Evolutionary conservation across 2,329 filamentous ascomycete genomes (phyloP).

Genomic region (Fusarium chuoi): DNA sequence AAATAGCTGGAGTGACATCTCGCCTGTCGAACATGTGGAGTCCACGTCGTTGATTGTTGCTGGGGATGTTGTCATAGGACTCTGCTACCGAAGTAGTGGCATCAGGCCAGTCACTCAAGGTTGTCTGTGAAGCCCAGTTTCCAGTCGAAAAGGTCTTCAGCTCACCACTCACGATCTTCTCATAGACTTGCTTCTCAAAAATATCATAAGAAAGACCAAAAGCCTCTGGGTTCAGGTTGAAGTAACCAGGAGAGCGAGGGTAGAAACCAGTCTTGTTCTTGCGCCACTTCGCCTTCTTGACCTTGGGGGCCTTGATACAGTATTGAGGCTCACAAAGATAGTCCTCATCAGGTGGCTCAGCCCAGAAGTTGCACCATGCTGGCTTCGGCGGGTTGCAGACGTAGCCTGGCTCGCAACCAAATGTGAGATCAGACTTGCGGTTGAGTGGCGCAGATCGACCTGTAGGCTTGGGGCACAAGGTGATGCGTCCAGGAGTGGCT

Average conservation of each 20-base stretch:
- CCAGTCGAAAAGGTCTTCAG: conserved; percentile 62
- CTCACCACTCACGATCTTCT: conserved; percentile 50
- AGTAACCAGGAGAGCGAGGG: conserved; percentile 64
- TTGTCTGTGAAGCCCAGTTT: conserved; percentile 64
- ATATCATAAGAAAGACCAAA: conserved; percentile 74
- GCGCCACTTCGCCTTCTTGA: conserved; percentile 54
- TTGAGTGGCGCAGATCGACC: conserved; percentile 48
- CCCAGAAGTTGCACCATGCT: conserved; percentile 62
- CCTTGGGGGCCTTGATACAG: conserved; percentile 57
- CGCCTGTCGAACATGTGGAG: conserved; percentile 52
- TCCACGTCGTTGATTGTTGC: conserved; percentile 30
- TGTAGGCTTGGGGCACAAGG: conserved; percentile 58
- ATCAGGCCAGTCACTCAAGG: conserved; percentile 51
- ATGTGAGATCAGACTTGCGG: conserved; percentile 57
- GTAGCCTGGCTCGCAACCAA: conserved; percentile 63
- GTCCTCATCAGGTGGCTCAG: conserved; percentile 55
- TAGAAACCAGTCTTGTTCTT: conserved; percentile 61
- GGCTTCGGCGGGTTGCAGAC: conserved; percentile 65
- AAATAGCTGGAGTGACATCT: conserved; percentile 57
- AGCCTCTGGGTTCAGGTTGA: conserved; percentile 68
- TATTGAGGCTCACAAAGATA: conserved; percentile 59
- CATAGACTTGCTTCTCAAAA: conserved; percentile 59
- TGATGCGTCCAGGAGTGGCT: conserved; percentile 47
- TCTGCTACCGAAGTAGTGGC: conserved; percentile 29
- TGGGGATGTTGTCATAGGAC: conserved; percentile 4